Conservation (phyloP, 2,329 filamentous ascomycete genomes). For the Domatiomyces catenatus region DNA sequence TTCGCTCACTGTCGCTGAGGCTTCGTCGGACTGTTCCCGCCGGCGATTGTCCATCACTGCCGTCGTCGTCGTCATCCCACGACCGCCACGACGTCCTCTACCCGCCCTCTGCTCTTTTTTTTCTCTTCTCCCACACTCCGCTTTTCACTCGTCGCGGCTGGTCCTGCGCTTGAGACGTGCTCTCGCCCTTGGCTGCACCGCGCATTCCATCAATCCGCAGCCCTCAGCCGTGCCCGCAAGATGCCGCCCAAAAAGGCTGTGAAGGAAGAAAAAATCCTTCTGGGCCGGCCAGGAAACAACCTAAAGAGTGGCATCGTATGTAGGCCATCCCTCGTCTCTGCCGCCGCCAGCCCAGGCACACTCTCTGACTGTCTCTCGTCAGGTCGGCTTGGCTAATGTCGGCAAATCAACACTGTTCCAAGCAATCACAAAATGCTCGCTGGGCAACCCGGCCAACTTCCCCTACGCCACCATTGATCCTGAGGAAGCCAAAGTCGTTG, state of each 20-base stretch:
- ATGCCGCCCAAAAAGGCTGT: constrained; percentile 94
- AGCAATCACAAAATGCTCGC: constrained; percentile 91
- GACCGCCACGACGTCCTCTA: background rate
- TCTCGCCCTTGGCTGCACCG: constrained; percentile 9
- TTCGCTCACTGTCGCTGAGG: background rate
- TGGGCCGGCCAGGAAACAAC: constrained; percentile 93
- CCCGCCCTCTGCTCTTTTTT: constrained; percentile 16
- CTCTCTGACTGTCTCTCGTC: constrained; percentile 12
- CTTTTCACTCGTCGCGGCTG: constrained; percentile 46
- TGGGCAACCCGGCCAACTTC: constrained; percentile 99
- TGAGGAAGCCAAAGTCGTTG: constrained; percentile 92
- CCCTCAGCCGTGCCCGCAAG: constrained; percentile 39
- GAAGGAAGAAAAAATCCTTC: constrained; percentile 87
- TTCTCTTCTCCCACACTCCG: constrained; percentile 41
- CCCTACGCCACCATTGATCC: constrained; percentile 98
- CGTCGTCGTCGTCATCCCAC: background rate
- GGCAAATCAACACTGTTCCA: constrained; percentile 99
- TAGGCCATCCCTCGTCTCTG: constrained; percentile 32
- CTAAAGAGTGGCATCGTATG: constrained; percentile 96
- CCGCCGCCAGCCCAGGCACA: background rate
- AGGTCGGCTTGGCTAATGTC: constrained; percentile 98
- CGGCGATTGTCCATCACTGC: background rate
- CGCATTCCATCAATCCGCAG: constrained; percentile 2
- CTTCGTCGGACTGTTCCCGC: background rate
- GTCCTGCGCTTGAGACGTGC: constrained; percentile 44